Conservation (phyloP, 805 yeast genomes). For the Starmerella bacillaris region DNA sequence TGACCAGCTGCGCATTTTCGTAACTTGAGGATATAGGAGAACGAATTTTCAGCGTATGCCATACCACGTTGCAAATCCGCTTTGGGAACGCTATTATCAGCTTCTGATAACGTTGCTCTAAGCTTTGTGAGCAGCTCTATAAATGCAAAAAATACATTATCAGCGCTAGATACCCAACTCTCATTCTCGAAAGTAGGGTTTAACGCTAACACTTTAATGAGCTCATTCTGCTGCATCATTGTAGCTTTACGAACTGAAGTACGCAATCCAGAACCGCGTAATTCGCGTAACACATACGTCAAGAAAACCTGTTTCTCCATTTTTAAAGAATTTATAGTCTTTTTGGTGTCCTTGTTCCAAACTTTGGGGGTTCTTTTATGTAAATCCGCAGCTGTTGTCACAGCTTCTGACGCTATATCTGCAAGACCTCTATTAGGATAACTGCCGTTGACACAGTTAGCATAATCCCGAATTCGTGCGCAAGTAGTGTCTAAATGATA, state of each 20-base stretch:
- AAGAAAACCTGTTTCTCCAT: conserved; percentile 65
- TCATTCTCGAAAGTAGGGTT: conserved; percentile 23
- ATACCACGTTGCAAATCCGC: conserved; percentile 58
- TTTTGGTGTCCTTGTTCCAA: conserved; percentile 57
- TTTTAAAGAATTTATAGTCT: conserved; percentile 48
- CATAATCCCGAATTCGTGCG: no score
- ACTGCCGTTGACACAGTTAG: background rate
- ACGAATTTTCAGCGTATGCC: conserved; percentile 55
- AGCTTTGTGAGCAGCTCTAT: conserved; percentile 69
- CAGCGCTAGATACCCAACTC: conserved; percentile 24
- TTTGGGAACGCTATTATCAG: conserved; percentile 35
- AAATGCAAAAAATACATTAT: conserved; percentile 43
- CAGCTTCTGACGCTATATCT: conserved; percentile 37
- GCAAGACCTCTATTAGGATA: conserved; percentile 24
- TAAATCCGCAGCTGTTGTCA: conserved; percentile 42
- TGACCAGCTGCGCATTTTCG: conserved; percentile 10
- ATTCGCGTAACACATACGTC: conserved; percentile 57
- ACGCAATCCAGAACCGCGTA: conserved; percentile 61
- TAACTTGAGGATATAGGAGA: conserved; percentile 34
- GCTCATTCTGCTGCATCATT: conserved; percentile 41
- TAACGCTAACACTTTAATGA: conserved; percentile 43
- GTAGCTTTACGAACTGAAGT: conserved; percentile 47
- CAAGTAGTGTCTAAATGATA: no score
- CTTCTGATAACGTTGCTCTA: conserved; percentile 41
- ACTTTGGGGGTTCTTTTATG: conserved; percentile 61